These are phyloP conservation scores for Mycena pura DNA, from an alignment of 768 basidiomycete genomes.

Conservation along the genomic window DNA sequence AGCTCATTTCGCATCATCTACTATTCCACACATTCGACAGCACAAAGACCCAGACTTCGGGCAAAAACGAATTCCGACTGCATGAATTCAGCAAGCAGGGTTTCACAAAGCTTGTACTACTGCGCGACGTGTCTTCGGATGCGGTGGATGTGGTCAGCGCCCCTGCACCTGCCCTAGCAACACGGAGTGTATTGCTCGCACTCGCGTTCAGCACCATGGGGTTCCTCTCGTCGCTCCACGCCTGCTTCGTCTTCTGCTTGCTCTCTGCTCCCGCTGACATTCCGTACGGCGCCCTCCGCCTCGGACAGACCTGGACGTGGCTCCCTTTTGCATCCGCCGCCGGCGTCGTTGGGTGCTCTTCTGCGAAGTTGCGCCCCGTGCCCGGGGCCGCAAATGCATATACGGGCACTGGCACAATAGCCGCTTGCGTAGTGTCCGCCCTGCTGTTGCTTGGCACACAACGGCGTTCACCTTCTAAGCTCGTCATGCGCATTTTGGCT, in stretches of 20 bases:
- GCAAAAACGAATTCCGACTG: neutral
- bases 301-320: constrained; percentile 4
- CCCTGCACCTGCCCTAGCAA: neutral
- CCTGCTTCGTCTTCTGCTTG: constrained; percentile 1
- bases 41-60: neutral
- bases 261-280: constrained; percentile 1
- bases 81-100: constrained; percentile 9
- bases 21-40: neutral
- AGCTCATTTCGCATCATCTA: constrained; percentile 2
- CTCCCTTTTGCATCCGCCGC: constrained; percentile 1
- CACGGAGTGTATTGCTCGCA: neutral
- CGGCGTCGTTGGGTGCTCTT: constrained; percentile 3
- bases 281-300: neutral
- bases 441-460: neutral
- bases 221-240: constrained; percentile 1
- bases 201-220: neutral
- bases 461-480: neutral
- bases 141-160: neutral
- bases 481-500: constrained; percentile 1
- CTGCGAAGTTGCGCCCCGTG: neutral
- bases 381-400: neutral
- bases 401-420: neutral
- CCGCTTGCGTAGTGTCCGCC: neutral
- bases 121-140: constrained; percentile 6
- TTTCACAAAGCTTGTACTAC: constrained; percentile 4